Conservation (phyloP, 768 basidiomycete genomes). For the Pholiota conissans region DNA sequence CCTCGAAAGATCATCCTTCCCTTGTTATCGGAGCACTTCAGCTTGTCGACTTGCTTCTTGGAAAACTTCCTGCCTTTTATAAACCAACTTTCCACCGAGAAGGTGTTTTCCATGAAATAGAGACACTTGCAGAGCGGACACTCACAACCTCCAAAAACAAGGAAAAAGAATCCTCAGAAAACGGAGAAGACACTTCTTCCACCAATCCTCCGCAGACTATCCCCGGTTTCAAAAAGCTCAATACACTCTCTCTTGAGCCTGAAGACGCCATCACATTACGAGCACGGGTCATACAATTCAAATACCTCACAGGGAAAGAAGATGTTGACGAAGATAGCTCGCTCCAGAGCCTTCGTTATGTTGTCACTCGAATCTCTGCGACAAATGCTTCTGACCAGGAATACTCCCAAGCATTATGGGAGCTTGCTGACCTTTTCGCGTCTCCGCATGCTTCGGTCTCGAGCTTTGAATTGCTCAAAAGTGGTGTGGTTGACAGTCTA, state of each 20-base stretch:
- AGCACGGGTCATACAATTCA: constrained; percentile 87
- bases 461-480: constrained; percentile 94
- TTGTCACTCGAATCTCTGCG: constrained; percentile 66
- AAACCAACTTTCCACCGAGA: constrained; percentile 89
- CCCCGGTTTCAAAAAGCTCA: constrained; percentile 68
- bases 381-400: constrained; percentile 61
- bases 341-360: constrained; percentile 57
- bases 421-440: constrained; percentile 80
- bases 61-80: constrained; percentile 83
- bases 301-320: constrained; percentile 63
- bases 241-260: constrained; percentile 71
- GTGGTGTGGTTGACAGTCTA: constrained; percentile 87
- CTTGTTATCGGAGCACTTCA: constrained; percentile 89
- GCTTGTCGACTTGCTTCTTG: constrained; percentile 86
- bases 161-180: constrained; percentile 47
- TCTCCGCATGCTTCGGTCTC: constrained; percentile 80
- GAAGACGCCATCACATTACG: constrained; percentile 92
- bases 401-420: constrained; percentile 58
- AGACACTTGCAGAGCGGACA: constrained; percentile 64
- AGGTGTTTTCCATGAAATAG: constrained; percentile 96
- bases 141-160: constrained; percentile 55
- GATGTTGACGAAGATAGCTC: constrained; percentile 59
- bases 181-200: constrained; percentile 29
- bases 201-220: constrained; percentile 41
- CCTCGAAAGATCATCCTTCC: constrained; percentile 86